Evolutionary conservation across 345 rosid species (phyloP).

Genomic region (Boechera divaricarpa): DNA sequence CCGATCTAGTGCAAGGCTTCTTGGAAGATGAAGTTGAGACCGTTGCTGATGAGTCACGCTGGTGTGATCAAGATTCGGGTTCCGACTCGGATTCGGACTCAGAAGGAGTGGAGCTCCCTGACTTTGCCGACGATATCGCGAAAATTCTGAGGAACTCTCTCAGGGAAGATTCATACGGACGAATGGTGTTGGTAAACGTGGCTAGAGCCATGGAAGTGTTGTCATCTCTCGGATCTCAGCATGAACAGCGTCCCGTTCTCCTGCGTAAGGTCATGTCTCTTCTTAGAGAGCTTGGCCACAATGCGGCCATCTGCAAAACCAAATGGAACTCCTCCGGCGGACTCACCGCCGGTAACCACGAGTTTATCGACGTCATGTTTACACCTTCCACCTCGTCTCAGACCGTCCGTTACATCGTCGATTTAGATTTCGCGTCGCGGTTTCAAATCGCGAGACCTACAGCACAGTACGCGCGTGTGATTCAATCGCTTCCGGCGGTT

Average conservation of each 20-base stretch:
- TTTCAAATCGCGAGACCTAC: constrained; percentile 95
- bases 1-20: constrained; percentile 78
- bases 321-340: constrained; percentile 73
- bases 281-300: constrained; percentile 70
- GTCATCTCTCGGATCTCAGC: constrained; percentile 42
- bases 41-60: background rate
- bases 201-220: constrained; percentile 54
- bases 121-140: constrained; percentile 45
- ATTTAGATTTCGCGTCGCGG: constrained; percentile 72
- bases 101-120: constrained; percentile 48
- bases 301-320: constrained; percentile 92
- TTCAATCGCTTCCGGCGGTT: constrained; percentile 58
- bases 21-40: constrained; percentile 54
- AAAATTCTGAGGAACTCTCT: constrained; percentile 14
- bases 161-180: constrained; percentile 54
- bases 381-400: constrained; percentile 17
- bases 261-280: constrained; percentile 65
- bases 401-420: constrained; percentile 64
- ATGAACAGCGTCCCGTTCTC: constrained; percentile 40
- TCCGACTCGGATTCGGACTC: constrained; percentile 63
- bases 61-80: constrained; percentile 29
- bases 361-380: constrained; percentile 76
- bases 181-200: constrained; percentile 52
- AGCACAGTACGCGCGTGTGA: constrained; percentile 52
- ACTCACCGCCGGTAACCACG: constrained; percentile 68